A percentile compares a stretch with the other conserved stretches of the same genome.
These are phyloP conservation scores for Colletotrichum liriopes DNA, from an alignment of 2,329 filamentous ascomycete genomes.

Conservation along the genomic window DNA sequence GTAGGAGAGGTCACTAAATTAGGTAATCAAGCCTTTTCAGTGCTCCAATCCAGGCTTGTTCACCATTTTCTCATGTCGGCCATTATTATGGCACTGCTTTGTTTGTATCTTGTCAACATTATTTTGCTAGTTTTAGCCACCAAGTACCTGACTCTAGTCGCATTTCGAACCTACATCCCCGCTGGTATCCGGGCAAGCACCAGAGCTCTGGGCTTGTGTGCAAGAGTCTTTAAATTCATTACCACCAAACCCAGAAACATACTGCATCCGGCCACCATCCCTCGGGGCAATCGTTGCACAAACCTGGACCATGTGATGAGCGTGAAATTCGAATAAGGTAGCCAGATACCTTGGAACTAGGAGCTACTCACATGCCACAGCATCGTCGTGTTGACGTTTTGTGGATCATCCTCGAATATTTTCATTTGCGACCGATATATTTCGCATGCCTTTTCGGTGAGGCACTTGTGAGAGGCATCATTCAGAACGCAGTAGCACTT, in stretches of 20 bases:
- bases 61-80: neutral
- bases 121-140: neutral
- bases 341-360: neutral
- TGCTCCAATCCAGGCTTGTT: neutral
- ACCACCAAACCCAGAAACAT: slow-evolving; percentile 16
- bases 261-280: slow-evolving; percentile 7
- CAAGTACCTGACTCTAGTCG: neutral
- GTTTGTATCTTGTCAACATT: no score
- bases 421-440: neutral
- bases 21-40: no score
- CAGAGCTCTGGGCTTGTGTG: neutral
- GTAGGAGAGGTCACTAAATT: no score
- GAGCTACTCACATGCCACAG: slow-evolving; percentile 19
- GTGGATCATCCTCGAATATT: slow-evolving; percentile 16
- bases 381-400: slow-evolving; percentile 1
- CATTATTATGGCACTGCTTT: neutral
- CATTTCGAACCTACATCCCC: slow-evolving; percentile 5
- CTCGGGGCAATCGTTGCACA: slow-evolving; percentile 10
- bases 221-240: slow-evolving; percentile 21
- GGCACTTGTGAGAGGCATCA: neutral
- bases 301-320: neutral
- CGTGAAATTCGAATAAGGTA: no score
- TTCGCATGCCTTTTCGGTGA: slow-evolving; percentile 22
- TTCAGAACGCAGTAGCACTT: slow-evolving; percentile 18
- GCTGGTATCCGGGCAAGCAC: neutral